A percentile compares a stretch with the other conserved stretches of the same genome.
phyloP scores from a whole-genome alignment of 179 eudicot genomes.

The Silene coronaria region DNA sequence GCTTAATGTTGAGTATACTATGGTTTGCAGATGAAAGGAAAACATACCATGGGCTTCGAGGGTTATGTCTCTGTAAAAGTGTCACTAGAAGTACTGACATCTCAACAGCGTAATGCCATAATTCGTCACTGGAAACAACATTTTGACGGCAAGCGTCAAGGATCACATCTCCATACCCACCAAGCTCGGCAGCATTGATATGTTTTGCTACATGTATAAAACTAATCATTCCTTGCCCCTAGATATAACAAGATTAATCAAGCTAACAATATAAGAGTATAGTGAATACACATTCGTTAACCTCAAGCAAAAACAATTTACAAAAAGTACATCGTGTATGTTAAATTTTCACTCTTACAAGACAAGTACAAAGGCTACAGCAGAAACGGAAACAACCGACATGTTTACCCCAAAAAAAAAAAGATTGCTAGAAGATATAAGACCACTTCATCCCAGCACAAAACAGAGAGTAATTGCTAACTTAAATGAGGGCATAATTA shows the following conservation, averaged over 20 bases:
- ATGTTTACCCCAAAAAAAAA: too few species aligned
- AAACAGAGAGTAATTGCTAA: not conserved
- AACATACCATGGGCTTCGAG: constrained; percentile 85
- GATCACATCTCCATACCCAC: constrained; percentile 73
- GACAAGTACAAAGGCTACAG: not conserved
- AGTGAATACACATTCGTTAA: not conserved
- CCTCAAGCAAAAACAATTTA: too few species aligned
- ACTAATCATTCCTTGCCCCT: constrained; percentile 93
- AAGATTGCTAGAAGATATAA: too few species aligned
- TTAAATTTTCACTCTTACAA: not conserved
- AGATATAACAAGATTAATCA: constrained; percentile 19
- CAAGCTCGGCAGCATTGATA: constrained; percentile 56
- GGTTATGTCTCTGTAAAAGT: constrained; percentile 55
- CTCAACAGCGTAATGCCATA: constrained; percentile 86
- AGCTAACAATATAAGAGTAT: constrained; percentile 15
- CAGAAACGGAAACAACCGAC: not conserved
- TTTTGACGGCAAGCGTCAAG: constrained; percentile 92
- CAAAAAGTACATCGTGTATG: too few species aligned
- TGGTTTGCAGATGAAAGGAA: constrained; percentile 5
- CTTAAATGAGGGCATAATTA: not conserved
- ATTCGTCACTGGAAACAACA: constrained; percentile 71
- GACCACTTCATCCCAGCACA: not conserved
- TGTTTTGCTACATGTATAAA: constrained; percentile 67
- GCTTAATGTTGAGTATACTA: not conserved
- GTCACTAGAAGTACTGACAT: constrained; percentile 75